Percentiles rank a stretch among this genome's conserved stretches.
These are phyloP conservation scores for Petunia hybrid DNA, from an alignment of 305 asterid genomes.

Conservation along the genomic window DNA sequence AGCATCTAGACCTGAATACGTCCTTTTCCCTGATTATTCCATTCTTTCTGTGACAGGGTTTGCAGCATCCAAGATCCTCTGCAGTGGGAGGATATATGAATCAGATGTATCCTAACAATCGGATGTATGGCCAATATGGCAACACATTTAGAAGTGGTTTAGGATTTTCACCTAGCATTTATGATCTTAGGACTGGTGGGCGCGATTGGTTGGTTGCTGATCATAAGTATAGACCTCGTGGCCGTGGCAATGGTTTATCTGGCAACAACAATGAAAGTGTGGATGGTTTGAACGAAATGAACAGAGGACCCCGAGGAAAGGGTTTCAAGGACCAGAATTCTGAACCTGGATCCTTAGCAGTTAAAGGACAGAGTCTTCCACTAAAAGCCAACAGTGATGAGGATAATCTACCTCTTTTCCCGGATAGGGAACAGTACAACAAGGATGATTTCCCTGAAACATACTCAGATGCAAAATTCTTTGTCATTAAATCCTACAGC, in stretches of 20 bases:
- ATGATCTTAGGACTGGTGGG: slow-evolving; percentile 36
- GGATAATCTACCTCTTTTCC: slow-evolving; percentile 39
- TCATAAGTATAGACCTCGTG: slow-evolving; percentile 45
- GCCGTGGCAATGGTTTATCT: slow-evolving; percentile 37
- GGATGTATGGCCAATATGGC: slow-evolving; percentile 45
- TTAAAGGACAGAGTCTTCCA: slow-evolving; percentile 47
- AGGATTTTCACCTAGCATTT: slow-evolving; percentile 37
- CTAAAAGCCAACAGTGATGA: slow-evolving; percentile 36
- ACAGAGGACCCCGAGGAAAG: slow-evolving; percentile 52
- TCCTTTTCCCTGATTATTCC: neutral
- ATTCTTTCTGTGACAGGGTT: slow-evolving; percentile 38
- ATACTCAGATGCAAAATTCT: slow-evolving; percentile 48
- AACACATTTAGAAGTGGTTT: slow-evolving; percentile 38
- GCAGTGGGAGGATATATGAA: slow-evolving; percentile 43
- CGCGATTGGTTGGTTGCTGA: slow-evolving; percentile 49
- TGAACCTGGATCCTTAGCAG: slow-evolving; percentile 42
- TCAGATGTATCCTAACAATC: slow-evolving; percentile 44
- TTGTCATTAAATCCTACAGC: slow-evolving; percentile 54
- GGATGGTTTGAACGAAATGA: slow-evolving; percentile 53
- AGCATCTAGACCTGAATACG: neutral
- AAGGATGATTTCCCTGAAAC: slow-evolving; percentile 45
- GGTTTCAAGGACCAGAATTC: slow-evolving; percentile 44
- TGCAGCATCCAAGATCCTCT: slow-evolving; percentile 47
- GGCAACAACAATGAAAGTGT: slow-evolving; percentile 36
- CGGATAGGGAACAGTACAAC: slow-evolving; percentile 49